These are phyloP conservation scores for Aspergillus sp. DNA, from an alignment of 2,329 filamentous ascomycete genomes.

Conservation along the genomic window DNA sequence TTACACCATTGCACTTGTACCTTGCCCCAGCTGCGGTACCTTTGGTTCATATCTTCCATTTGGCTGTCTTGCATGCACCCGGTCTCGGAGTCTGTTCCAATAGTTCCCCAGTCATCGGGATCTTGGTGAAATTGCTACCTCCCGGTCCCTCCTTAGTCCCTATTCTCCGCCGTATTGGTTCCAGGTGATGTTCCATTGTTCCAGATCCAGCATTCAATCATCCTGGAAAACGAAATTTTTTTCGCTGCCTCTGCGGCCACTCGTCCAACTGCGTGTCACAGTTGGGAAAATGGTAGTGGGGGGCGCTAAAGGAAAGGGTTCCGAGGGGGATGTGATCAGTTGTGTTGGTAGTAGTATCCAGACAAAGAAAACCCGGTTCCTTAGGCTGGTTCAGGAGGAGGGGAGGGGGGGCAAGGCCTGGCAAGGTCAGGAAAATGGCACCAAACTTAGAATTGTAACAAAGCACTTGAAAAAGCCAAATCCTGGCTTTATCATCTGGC, in stretches of 20 bases:
- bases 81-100: neutral
- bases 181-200: neutral
- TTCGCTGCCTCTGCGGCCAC: neutral
- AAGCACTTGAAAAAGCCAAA: slow-evolving; percentile 21
- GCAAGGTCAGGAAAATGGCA: neutral
- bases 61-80: neutral
- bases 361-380: slow-evolving; percentile 5
- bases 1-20: neutral
- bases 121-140: neutral
- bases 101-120: neutral
- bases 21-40: neutral
- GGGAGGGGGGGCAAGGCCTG: slow-evolving; percentile 1
- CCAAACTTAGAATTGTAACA: slow-evolving; percentile 20
- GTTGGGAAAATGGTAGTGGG: neutral
- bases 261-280: neutral
- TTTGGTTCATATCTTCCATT: neutral
- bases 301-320: neutral
- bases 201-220: neutral
- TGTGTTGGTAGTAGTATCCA: neutral
- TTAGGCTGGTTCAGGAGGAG: slow-evolving; percentile 8
- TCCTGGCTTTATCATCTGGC: slow-evolving; percentile 16
- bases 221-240: neutral
- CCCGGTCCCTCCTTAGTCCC: neutral
- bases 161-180: neutral
- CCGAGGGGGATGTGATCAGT: neutral